These are phyloP conservation scores for Eutrema salsugineum DNA, from an alignment of 441 rosid genomes.

Conservation along the genomic window DNA sequence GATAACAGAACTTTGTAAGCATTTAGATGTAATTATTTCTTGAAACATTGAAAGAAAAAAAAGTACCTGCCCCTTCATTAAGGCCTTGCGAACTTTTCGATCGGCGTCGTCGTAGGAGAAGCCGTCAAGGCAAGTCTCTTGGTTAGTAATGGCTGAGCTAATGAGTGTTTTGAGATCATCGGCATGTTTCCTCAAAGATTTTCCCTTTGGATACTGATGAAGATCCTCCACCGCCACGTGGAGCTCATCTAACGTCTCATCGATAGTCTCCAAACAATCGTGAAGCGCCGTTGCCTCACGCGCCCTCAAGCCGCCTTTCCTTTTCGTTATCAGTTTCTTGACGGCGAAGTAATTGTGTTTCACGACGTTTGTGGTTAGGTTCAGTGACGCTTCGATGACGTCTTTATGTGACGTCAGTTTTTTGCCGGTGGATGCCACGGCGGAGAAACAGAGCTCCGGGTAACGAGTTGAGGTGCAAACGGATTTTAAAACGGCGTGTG, in stretches of 20 bases:
- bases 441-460: slow-evolving; percentile 58
- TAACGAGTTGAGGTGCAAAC: slow-evolving; percentile 54
- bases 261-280: slow-evolving; percentile 53
- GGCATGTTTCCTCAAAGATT: slow-evolving; percentile 41
- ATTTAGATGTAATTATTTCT: not conserved
- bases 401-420: slow-evolving; percentile 39
- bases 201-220: slow-evolving; percentile 37
- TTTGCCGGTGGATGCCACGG: slow-evolving; percentile 24
- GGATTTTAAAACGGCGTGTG: slow-evolving; percentile 46
- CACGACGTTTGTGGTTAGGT: slow-evolving; percentile 43
- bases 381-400: slow-evolving; percentile 44
- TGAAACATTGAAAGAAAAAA: not conserved
- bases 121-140: slow-evolving; percentile 58
- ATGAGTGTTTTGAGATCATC: slow-evolving; percentile 45
- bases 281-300: slow-evolving; percentile 52
- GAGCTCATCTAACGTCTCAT: slow-evolving; percentile 53
- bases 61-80: slow-evolving; percentile 28
- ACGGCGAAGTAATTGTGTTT: slow-evolving; percentile 41
- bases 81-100: slow-evolving; percentile 31
- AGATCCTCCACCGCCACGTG: slow-evolving; percentile 36
- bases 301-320: slow-evolving; percentile 30
- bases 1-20: not conserved
- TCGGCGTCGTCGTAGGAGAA: slow-evolving; percentile 50
- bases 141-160: slow-evolving; percentile 66
- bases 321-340: slow-evolving; percentile 28